Percentiles rank a stretch among this genome's conserved stretches.
Conservation (phyloP, 805 yeast genomes). For the Wickerhamiella sergipiensis region DNA sequence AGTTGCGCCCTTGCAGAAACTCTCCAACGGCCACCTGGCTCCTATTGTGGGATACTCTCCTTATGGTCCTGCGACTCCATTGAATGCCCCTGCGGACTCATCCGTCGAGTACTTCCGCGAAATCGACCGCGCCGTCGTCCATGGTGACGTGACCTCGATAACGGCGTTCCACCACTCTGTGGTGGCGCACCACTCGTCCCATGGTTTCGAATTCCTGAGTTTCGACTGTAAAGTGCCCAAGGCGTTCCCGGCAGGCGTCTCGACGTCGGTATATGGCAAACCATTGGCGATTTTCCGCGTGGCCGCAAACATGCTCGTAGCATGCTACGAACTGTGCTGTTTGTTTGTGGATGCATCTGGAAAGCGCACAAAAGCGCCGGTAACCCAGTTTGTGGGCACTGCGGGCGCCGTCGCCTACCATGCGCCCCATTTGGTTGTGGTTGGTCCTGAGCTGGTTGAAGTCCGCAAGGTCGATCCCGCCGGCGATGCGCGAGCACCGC, state of each 20-base stretch:
- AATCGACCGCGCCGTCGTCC: slow-evolving; percentile 35
- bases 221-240: slow-evolving; percentile 43
- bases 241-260: slow-evolving; percentile 34
- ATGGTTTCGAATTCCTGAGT: slow-evolving; percentile 54
- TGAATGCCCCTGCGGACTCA: slow-evolving; percentile 3
- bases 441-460: slow-evolving; percentile 57
- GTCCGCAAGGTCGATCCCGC: slow-evolving; percentile 43
- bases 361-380: slow-evolving; percentile 25
- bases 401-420: slow-evolving; percentile 25
- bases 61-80: not conserved
- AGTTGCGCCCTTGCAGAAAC: not conserved
- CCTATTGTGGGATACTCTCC: not conserved
- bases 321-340: slow-evolving; percentile 61
- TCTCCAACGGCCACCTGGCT: not conserved
- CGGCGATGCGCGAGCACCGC: slow-evolving; percentile 17
- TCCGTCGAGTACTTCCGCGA: slow-evolving; percentile 31
- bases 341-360: slow-evolving; percentile 45
- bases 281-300: slow-evolving; percentile 38
- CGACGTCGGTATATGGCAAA: slow-evolving; percentile 21
- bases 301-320: slow-evolving; percentile 37
- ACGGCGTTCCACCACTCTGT: slow-evolving; percentile 53
- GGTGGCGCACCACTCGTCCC: slow-evolving; percentile 44
- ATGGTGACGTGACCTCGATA: slow-evolving; percentile 45
- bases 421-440: slow-evolving; percentile 35
- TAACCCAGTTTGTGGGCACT: slow-evolving; percentile 29